Base-by-base conservation (phyloP, 1,284 basidiomycete species). In the Cryptococcus sp. region DNA sequence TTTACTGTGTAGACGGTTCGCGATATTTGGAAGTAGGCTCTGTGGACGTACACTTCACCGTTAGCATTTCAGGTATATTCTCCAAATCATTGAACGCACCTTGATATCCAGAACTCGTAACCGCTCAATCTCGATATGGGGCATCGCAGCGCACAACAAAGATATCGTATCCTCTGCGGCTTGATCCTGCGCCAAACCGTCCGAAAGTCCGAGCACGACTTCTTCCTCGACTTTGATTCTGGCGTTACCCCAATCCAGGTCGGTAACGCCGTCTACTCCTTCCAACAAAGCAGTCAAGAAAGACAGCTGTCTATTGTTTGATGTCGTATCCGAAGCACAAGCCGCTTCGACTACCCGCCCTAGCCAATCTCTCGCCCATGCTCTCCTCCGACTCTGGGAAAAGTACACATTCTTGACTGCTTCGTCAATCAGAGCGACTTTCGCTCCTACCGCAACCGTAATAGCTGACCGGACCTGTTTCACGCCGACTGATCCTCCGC, bases 151-250 rank as follows among this genome's bases (percentile, higher is more conserved):
- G 43, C 57, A 67, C 13, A 66, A 57, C 7, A 57, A n/a, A 5
- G 55, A 25, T 7, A 63, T 22, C 13, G 29, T 34, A 15, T 52
- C 51, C 3, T 52, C 54, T n/a, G 46, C 39, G 7, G 16, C 46
- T n/a, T 44, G 38, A 3, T 63, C 45, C 3, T 22, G 23, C 6
- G 63, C 63, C 3, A 59, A 20, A 3, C 26, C 25, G 5, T 62
- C 62, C 2, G 59, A 57, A 8, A 66, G 16, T 1, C 51, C 59
- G 13, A 70, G 43, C 2, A 72, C 62, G 1, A 70, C 47, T 19
- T 59, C 61, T 46, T 72, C 70, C 44, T 74, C 72, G 40, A 74
- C 48, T 16, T 58, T 57, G 5, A 52, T 25, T 17, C 67, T 52
- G 6, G 46, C 57, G 16, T 53, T 23, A 16, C 65, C 67, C 72